Evolutionary conservation across 768 basidiomycete genomes (phyloP).

Genomic region (Hygrocybe punicea): DNA sequence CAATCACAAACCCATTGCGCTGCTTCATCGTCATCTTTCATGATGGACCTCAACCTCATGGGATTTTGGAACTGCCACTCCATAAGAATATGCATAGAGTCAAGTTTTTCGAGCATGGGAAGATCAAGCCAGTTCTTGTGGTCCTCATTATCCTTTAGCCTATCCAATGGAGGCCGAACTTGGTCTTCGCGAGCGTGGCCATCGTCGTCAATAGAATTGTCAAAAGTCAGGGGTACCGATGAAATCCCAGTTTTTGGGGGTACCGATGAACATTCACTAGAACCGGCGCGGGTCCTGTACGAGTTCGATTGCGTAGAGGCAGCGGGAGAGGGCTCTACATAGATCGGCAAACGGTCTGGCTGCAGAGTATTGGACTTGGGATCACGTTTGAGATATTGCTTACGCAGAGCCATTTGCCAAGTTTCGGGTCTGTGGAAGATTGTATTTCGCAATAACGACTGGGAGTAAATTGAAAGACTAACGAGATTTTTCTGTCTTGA

Average conservation of each 20-base stretch:
- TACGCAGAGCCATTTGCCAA: conserved; percentile 75
- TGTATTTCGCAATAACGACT: conserved; percentile 19
- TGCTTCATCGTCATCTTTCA: conserved; percentile 76
- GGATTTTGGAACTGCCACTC: conserved; percentile 91
- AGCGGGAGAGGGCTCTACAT: conserved; percentile 13
- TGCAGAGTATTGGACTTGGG: conserved; percentile 73
- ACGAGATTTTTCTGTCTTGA: conserved; percentile 79
- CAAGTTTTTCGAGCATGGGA: conserved; percentile 67
- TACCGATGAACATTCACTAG: background rate
- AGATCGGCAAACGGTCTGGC: conserved; percentile 40
- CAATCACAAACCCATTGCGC: conserved; percentile 62
- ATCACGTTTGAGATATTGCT: conserved; percentile 71
- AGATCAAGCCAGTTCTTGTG: conserved; percentile 65
- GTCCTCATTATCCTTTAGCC: conserved; percentile 5
- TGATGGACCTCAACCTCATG: conserved; percentile 59
- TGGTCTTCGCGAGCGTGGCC: background rate
- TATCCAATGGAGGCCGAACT: background rate
- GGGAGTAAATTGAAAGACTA: conserved; percentile 30
- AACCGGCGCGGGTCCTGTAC: background rate
- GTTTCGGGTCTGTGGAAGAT: conserved; percentile 52
- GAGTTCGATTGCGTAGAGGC: background rate
- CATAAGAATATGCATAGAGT: conserved; percentile 64
- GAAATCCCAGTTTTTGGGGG: background rate
- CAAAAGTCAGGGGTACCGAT: background rate
- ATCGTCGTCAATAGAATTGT: background rate